A percentile compares a stretch with the other conserved stretches of the same genome.
phyloP scores from a whole-genome alignment of 129 eudicot species.

The Ambrosia trifida region DNA sequence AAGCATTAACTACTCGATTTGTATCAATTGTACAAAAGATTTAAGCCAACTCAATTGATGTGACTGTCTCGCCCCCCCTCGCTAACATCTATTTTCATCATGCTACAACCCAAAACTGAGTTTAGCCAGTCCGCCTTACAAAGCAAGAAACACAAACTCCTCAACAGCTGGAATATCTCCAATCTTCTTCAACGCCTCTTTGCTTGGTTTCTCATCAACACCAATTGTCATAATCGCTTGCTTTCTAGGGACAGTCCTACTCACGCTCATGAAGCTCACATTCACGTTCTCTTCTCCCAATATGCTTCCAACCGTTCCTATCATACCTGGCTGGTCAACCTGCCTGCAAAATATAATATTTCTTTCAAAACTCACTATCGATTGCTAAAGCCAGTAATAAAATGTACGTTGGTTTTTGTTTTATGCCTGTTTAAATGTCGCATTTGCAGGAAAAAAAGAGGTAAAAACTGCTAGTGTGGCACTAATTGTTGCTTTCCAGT shows the following conservation, averaged over 20 bases:
- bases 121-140: conserved; percentile 28
- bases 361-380: conserved; percentile 60
- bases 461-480: background rate
- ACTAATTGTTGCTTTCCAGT: background rate
- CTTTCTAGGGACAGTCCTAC: conserved; percentile 77
- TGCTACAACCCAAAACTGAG: background rate
- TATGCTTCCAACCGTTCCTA: conserved; percentile 75
- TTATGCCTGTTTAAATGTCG: background rate
- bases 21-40: background rate
- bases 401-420: background rate
- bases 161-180: conserved; percentile 82
- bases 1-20: background rate
- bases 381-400: background rate
- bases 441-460: background rate
- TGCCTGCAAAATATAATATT: conserved; percentile 75
- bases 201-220: conserved; percentile 83
- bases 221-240: conserved; percentile 92
- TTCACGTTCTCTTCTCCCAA: conserved; percentile 86
- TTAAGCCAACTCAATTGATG: background rate
- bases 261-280: conserved; percentile 88
- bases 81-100: background rate
- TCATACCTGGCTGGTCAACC: conserved; percentile 91
- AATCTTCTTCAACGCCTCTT: conserved; percentile 68
- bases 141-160: conserved; percentile 81
- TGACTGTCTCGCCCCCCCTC: background rate